Evolutionary conservation across 2,329 filamentous ascomycete genomes (phyloP), one percentile per base, ranked within the genome.

Genomic region (Pseudocercospora crystallina): DNA sequence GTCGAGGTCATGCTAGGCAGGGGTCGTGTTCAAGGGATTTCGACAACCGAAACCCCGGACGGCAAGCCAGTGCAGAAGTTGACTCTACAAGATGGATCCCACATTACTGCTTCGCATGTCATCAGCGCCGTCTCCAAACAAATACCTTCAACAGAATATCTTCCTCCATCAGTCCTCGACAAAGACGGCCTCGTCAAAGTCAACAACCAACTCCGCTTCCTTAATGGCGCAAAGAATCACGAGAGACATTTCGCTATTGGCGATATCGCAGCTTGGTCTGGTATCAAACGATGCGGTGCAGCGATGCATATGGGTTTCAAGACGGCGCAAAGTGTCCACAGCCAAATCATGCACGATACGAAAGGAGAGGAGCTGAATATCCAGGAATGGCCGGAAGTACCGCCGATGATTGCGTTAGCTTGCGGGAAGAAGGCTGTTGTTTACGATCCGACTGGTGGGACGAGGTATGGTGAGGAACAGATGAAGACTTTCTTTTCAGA

Each of bases 251-350:
- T 85, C 61, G 86, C 83, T 10, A 76, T 82, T 17, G 88, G 88
- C 12, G 88, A 92, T 64, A 73, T 87, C 12, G 80, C 79, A 30
- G 73, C 75, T 41, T 91, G 88, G 87, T 80, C 84, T 0, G 87
- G 87, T 37, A 90, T 92, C 72, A 91, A 90, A 74, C 84, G 88
- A 38, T 89, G 85, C 61, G 87, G 88, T 17, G 81, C 77, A 12
- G 88, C 88, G 31, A 88, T 91, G 79, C 81, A 87, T 63, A 83
- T 85, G 75, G 88, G 87, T 33, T 80, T 84, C 62, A 76, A 79
- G 54, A 80, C 80, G 2, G 86, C 82, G 5, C 70, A 78, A 46
- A 91, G 91, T 65, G 79, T 87, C 47, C 80, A 87, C 70, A 80
- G 86, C 69, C 71, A 76, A 17, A 82, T 87, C 64, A 66, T 81